phyloP scores from a whole-genome alignment of 164 flowering plant species.

The Tetracentron sinense region DNA sequence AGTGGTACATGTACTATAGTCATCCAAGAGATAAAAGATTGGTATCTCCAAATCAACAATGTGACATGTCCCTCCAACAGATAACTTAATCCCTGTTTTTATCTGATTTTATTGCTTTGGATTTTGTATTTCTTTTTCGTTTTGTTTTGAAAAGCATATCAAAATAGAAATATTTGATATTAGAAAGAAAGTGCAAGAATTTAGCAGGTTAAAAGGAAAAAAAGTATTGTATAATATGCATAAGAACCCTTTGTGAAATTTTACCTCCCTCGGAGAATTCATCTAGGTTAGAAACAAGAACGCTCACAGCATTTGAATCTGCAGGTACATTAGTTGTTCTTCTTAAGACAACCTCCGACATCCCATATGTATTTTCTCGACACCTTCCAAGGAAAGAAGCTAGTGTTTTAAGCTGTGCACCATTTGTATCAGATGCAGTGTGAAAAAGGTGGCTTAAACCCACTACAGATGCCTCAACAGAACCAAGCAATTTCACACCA shows the following conservation, averaged over 20 bases:
- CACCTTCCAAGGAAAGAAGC: constrained; percentile 57
- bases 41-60: background rate
- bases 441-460: constrained; percentile 77
- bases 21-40: background rate
- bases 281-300: constrained; percentile 57
- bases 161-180: background rate
- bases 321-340: constrained; percentile 64
- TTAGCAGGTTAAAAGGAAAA: background rate
- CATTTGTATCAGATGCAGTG: constrained; percentile 56
- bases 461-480: constrained; percentile 75
- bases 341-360: constrained; percentile 61
- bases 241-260: constrained; percentile 6
- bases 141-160: background rate
- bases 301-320: constrained; percentile 76
- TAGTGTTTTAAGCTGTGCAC: constrained; percentile 57
- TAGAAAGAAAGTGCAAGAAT: background rate
- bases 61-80: background rate
- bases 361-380: constrained; percentile 43
- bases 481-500: constrained; percentile 44
- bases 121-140: too few species aligned
- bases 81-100: too few species aligned
- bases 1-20: background rate
- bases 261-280: constrained; percentile 53
- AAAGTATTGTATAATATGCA: background rate
- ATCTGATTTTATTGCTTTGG: background rate